Evolutionary conservation across 176 grass and related monocot genomes (phyloP), one percentile per base, ranked within the genome.

Genomic region (Carex pumila): DNA sequence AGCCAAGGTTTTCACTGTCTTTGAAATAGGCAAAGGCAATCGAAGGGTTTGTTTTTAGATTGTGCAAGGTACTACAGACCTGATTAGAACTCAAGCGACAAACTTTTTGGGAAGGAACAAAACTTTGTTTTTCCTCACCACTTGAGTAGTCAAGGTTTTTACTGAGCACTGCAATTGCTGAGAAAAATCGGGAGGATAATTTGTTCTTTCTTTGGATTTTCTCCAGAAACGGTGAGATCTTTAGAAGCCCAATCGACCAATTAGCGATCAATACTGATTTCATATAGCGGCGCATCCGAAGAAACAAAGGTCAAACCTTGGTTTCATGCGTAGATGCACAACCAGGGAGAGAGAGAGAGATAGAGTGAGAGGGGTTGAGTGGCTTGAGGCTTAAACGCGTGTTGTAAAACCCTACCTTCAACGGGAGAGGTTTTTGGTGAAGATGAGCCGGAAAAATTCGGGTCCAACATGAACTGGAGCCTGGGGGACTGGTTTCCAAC

Each of bases 21-120:
- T 86, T 90, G 79, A 97, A 94, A 86, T 90, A 97, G 56, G 86
- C 85, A 18, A 94, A 88, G 3, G 92, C 92, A 0, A 69, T 14
- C 9, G 17, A 69, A 25, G 94, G 92, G 31, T 84, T 86, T 36
- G 22, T 79, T 66, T 65, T 61, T 11, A 97, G 79, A 84, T 75
- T 52, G 17, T 78, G 85, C 12, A 97, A 88, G 0, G 36, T 85
- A 58, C 81, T 62, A 56, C 84, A 56, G 37, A 97, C 81, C 37
- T 61, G 69, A 79, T 25, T 74, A 19, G 93, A 86, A 72, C 1
- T 83, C 67, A 89, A 76, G 31, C 5, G 3, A 0, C 22, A 37
- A 36, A 6, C 7, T 1, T 66, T 55, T 54, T 71, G 34, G 52
- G 37, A 14, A 8, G 84, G 34, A 49, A 36, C 57, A 12, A 8